Percentiles rank a stretch among this genome's conserved stretches.
phyloP scores from a whole-genome alignment of 2,329 filamentous ascomycete species.

The Claviceps quebecensis region DNA sequence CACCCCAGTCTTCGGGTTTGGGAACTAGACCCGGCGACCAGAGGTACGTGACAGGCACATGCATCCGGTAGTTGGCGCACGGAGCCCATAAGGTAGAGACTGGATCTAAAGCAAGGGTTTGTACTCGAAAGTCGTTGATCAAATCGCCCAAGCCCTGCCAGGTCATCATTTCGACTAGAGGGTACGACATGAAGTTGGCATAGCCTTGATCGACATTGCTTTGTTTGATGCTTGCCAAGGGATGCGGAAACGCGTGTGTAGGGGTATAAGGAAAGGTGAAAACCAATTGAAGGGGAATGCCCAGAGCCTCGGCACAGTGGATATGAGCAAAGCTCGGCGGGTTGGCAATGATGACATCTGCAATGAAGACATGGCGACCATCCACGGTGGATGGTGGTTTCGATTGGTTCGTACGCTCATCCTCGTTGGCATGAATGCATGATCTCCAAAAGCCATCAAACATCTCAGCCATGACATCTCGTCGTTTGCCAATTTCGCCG shows the following conservation, averaged over 20 bases:
- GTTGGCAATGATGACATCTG: conserved; percentile 75
- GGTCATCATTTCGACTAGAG: conserved; percentile 71
- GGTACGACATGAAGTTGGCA: conserved; percentile 70
- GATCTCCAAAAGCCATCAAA: conserved; percentile 72
- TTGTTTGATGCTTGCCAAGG: conserved; percentile 59
- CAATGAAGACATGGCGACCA: conserved; percentile 39
- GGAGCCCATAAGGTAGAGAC: conserved; percentile 68
- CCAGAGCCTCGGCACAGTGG: conserved; percentile 66
- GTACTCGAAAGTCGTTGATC: conserved; percentile 58
- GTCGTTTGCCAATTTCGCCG: conserved; percentile 55
- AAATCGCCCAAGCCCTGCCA: conserved; percentile 81
- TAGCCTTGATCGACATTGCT: conserved; percentile 59
- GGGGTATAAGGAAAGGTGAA: conserved; percentile 78
- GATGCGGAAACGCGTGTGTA: conserved; percentile 63
- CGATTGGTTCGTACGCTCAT: conserved; percentile 37
- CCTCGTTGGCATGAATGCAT: conserved; percentile 60
- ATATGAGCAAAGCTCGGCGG: conserved; percentile 66
- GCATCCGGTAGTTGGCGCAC: conserved; percentile 55
- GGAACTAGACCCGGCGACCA: conserved; percentile 54
- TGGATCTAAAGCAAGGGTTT: conserved; percentile 56
- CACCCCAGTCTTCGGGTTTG: conserved; percentile 55
- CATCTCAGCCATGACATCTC: conserved; percentile 65
- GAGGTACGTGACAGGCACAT: conserved; percentile 63
- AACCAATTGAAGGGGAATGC: conserved; percentile 70
- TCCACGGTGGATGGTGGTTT: conserved; percentile 17